phyloP scores from a whole-genome alignment of 495 filamentous ascomycete species.

The Xylaria castorea region DNA sequence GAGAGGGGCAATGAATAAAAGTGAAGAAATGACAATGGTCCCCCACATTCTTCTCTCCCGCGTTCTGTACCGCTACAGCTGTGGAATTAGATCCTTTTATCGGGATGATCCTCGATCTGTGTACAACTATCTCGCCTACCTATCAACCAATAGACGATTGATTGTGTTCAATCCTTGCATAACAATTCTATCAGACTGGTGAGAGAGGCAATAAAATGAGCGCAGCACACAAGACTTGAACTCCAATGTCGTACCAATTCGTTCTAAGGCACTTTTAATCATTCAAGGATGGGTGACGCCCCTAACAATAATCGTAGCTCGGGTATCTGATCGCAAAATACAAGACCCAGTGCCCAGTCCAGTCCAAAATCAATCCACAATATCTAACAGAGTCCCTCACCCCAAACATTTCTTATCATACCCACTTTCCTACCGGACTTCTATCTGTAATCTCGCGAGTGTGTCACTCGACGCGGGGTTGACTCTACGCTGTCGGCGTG shows the following conservation, averaged over 20 bases:
- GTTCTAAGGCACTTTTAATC: not conserved
- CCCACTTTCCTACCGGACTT: not conserved
- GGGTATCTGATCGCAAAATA: slow-evolving; percentile 16
- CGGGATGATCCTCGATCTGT: not conserved
- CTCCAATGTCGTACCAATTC: not conserved
- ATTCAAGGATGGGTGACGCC: not conserved
- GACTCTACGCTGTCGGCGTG: not conserved
- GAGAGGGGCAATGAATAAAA: not conserved
- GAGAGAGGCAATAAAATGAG: not conserved
- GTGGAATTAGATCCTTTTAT: not conserved
- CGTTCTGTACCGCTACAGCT: not conserved
- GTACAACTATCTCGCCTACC: not conserved
- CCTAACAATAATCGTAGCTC: not conserved
- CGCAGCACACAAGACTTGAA: not conserved
- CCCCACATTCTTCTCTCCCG: not conserved
- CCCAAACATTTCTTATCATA: not conserved
- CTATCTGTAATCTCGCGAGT: not conserved
- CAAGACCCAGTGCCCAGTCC: not conserved
- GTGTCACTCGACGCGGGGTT: not conserved
- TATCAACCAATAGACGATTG: not conserved
- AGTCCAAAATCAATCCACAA: not conserved
- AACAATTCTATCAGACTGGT: not conserved
- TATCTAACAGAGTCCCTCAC: not conserved
- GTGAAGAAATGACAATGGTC: not conserved
- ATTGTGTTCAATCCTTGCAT: not conserved